These are phyloP conservation scores for Xerocomellus chrysenteron DNA, from an alignment of 768 basidiomycete species.

Conservation along the genomic window DNA sequence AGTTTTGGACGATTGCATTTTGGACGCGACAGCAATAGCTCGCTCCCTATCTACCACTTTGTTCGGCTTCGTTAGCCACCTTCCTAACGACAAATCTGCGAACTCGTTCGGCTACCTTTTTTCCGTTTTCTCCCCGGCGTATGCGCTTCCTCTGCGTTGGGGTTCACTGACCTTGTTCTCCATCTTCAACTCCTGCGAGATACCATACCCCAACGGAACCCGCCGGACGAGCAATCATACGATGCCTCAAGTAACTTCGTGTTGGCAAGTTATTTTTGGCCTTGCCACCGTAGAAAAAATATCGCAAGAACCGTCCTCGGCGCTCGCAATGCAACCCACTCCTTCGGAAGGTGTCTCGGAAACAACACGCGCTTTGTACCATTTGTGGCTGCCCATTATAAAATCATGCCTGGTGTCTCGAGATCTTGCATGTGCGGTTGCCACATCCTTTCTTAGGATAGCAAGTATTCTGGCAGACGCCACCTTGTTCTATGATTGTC, in stretches of 20 bases:
- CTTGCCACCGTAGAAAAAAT: slow-evolving; percentile 40
- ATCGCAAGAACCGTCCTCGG: slow-evolving; percentile 4
- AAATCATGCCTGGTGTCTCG: slow-evolving; percentile 34
- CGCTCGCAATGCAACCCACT: neutral
- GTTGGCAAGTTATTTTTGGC: slow-evolving; percentile 45
- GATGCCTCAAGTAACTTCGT: slow-evolving; percentile 5
- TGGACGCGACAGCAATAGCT: slow-evolving; percentile 14
- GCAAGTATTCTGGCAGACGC: slow-evolving; percentile 40
- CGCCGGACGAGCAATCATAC: neutral
- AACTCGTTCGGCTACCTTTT: slow-evolving; percentile 4
- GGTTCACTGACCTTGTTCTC: slow-evolving; percentile 41
- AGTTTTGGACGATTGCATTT: neutral
- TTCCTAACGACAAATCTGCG: neutral
- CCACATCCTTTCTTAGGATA: slow-evolving; percentile 46
- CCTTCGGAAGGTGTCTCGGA: slow-evolving; percentile 19
- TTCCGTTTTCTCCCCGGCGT: slow-evolving; percentile 29
- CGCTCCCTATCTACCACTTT: slow-evolving; percentile 13
- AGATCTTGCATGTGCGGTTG: slow-evolving; percentile 28
- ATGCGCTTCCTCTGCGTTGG: slow-evolving; percentile 41
- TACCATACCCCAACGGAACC: neutral
- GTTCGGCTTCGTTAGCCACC: neutral
- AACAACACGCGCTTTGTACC: slow-evolving; percentile 40
- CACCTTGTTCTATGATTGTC: slow-evolving; percentile 38
- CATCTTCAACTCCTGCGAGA: slow-evolving; percentile 20
- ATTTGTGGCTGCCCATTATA: slow-evolving; percentile 35